Evolutionary conservation across 1,284 basidiomycete species (phyloP).

Genomic region (Fomitopsis pinicola): DNA sequence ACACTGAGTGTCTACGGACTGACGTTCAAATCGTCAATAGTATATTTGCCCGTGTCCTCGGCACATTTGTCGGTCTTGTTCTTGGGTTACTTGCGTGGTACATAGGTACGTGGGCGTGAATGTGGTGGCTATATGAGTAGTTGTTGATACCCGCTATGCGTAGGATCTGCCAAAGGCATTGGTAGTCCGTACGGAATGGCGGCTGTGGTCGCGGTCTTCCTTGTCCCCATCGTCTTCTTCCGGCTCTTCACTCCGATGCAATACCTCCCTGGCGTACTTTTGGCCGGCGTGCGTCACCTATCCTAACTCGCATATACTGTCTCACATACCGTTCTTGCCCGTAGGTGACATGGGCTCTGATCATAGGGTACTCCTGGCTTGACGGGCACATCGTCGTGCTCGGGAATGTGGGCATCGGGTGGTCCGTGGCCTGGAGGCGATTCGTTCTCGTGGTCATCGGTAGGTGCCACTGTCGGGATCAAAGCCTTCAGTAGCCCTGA

Average conservation of each 20-base stretch:
- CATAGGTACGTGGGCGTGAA: slow-evolving; percentile 31
- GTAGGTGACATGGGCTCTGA: slow-evolving; percentile 39
- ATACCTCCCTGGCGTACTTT: slow-evolving; percentile 33
- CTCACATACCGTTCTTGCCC: neutral
- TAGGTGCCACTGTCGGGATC: slow-evolving; percentile 12
- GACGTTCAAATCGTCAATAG: neutral
- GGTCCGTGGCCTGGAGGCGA: slow-evolving; percentile 49
- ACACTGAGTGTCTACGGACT: neutral
- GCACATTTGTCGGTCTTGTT: slow-evolving; percentile 32
- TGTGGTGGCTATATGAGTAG: no score
- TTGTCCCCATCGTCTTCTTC: slow-evolving; percentile 50
- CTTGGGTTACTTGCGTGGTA: slow-evolving; percentile 59
- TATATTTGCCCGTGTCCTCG: slow-evolving; percentile 38
- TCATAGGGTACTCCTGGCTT: slow-evolving; percentile 61
- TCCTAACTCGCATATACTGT: neutral
- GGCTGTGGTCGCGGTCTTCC: slow-evolving; percentile 45
- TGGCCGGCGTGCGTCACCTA: slow-evolving; percentile 30
- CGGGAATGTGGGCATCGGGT: slow-evolving; percentile 49
- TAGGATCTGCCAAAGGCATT: slow-evolving; percentile 43
- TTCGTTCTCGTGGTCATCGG: slow-evolving; percentile 44
- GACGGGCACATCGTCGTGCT: slow-evolving; percentile 44
- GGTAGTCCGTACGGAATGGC: slow-evolving; percentile 60
- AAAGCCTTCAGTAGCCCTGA: neutral
- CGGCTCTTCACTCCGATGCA: slow-evolving; percentile 47
- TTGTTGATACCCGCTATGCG: neutral